Conservation (phyloP, 2,329 filamentous ascomycete genomes). For the Xylaria arbuscula region DNA sequence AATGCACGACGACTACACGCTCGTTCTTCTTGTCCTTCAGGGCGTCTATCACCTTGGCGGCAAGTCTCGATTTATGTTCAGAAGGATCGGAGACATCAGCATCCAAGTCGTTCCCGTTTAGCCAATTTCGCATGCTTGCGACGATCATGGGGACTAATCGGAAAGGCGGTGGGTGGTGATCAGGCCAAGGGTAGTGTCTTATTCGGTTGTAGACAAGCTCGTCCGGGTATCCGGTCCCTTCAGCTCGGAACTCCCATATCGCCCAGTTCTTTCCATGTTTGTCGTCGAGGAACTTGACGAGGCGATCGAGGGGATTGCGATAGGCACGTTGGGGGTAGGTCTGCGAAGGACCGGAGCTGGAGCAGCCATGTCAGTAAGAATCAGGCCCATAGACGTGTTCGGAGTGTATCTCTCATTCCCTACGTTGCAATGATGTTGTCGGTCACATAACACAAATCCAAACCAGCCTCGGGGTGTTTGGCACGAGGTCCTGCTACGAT, state of each 20-base stretch:
- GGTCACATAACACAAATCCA: conserved; percentile 97
- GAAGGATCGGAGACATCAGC: conserved; percentile 42
- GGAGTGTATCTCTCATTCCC: conserved; percentile 39
- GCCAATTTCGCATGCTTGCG: conserved; percentile 92
- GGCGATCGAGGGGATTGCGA: conserved; percentile 87
- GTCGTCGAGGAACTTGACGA: conserved; percentile 87
- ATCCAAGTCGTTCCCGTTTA: conserved; percentile 64
- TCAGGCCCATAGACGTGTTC: neutral
- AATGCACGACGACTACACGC: conserved; percentile 90
- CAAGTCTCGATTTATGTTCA: conserved; percentile 41
- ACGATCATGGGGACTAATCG: conserved; percentile 87
- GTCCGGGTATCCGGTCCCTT: conserved; percentile 96
- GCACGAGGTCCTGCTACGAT: conserved; percentile 89
- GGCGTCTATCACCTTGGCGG: conserved; percentile 44
- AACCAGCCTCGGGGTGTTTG: conserved; percentile 84
- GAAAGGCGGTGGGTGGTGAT: conserved; percentile 97
- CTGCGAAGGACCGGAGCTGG: conserved; percentile 86
- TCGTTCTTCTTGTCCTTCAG: conserved; percentile 53
- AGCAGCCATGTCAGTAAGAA: conserved; percentile 33
- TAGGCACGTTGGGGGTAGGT: conserved; percentile 93
- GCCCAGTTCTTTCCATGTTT: conserved; percentile 88
- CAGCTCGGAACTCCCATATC: conserved; percentile 97
- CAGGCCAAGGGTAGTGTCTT: conserved; percentile 93
- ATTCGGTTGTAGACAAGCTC: conserved; percentile 86
- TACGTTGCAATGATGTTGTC: conserved; percentile 76